Base-by-base conservation (phyloP, 2,329 filamentous ascomycete genomes). In the Scedosporium boydii region DNA sequence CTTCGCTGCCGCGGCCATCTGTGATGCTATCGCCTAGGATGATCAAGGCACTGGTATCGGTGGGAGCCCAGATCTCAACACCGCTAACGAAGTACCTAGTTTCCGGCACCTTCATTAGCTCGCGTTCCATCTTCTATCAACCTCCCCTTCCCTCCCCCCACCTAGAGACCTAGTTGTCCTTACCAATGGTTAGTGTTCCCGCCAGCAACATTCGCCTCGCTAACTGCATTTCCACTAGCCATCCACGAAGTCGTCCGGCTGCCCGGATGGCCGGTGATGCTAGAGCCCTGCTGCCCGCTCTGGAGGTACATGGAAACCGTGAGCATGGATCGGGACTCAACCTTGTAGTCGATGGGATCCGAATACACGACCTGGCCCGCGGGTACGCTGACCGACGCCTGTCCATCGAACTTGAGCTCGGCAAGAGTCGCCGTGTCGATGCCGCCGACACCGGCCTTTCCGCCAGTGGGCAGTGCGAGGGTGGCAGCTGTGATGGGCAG, bases 11-110 rank as follows among this genome's bases (percentile, higher is more conserved):
- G 26, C 85, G 78, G 1, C 87, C 87, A 66, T 89, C 87, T 0
- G 86, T 88, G 68, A 89, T 87, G 67, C 83, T 87, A 66, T 91
- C 82, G 1, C 84, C 81, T 53, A 91, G 74, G 55, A 88, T 77
- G 12, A 81, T 72, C 46, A 87, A 73, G 3, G 78, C 75, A 62
- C 78, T 70, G 9, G 75, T 68, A 27, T 76, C 64, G 3, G 66
- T 70, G 0, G 81, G 77, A 0, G 76, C 75, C 76, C 78, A 82
- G 2, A 79, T 85, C 70, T 88, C 86, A 12, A 88, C 74, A 0
- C 78, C 81, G 56, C 78, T 83, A 58, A 87, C 69, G 63, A 87
- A 88, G 70, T 86, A 88, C 80, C 81, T 76, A 64, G n/a, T 56
- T n/a, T 16, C 23, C 41, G 27, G 10, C 6, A 41, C 21, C 71